Base-by-base conservation (phyloP, 2,329 filamentous ascomycete genomes). In the Alternaria rosae region DNA sequence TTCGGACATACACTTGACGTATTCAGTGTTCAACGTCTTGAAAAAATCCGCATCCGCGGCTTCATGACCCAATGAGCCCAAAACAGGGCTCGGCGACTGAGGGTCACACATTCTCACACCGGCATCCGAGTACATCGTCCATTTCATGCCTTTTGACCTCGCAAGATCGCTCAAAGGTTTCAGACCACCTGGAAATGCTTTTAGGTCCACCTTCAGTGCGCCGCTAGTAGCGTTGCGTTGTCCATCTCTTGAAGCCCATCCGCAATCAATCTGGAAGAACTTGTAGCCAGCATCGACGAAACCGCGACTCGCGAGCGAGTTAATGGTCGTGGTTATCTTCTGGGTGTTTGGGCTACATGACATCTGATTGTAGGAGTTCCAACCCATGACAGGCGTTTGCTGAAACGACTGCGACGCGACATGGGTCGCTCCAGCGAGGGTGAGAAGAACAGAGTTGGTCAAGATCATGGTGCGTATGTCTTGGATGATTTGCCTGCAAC, bases 51-150 rank as follows among this genome's bases (percentile, higher is more conserved):
- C 68, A 50, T 69, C 68, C 4, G 52, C 62, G 30, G 66, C 64
- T 47, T 70, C 68, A 8, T 70, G 58, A 1, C 66, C 66, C 20
- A 70, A 44, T 10, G 61, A 61, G 8, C 66, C 68, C 6, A 63
- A 17, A 28, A 69, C 65, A 7, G 68, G 68, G 35, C 65, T 69
- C 7, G 68, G 66, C 35, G 54, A 48, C 42, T 69, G 42, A 3
- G 62, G 48, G 41, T 69, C 68, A 43, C 68, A 70, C 68, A 70
- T 70, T 28, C 66, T 57, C 8, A 66, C 64, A 7, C 68, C 68
- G 1, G 68, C 68, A 53, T 70, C 68, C 10, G 66, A 69, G 42
- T 70, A 70, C 68, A 70, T 70, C 5, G 68, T 65, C 66, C 68
- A 69, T 43, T 70, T 70, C 68, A 70, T 70, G 9, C 66, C 68